These are phyloP conservation scores for Begonia peltatifolia DNA, from an alignment of 306 rosid species.

Conservation along the genomic window DNA sequence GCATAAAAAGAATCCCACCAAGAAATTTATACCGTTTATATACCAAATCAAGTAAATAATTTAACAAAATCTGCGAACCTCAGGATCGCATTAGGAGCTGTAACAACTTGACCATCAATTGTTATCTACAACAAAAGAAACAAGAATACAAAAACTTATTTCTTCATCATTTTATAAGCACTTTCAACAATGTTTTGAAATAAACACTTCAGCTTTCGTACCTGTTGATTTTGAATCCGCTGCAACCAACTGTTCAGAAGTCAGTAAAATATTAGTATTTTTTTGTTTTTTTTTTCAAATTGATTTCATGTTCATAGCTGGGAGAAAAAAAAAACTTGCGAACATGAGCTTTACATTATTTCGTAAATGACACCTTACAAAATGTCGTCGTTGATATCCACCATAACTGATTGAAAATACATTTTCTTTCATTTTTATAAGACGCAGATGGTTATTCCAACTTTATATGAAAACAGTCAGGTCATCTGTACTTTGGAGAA, in stretches of 20 bases:
- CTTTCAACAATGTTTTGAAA: neutral
- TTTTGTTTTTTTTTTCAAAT: neutral
- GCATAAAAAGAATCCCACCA: neutral
- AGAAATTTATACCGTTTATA: neutral
- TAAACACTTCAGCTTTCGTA: constrained; percentile 18
- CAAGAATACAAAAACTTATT: neutral
- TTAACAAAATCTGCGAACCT: constrained; percentile 25
- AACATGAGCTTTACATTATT: no score
- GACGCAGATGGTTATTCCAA: no score
- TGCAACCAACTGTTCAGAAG: constrained; percentile 72
- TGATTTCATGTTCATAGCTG: no score
- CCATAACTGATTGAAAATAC: no score
- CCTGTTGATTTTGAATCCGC: constrained; percentile 75
- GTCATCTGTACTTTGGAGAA: no score
- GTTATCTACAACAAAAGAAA: constrained; percentile 41
- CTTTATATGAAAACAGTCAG: no score
- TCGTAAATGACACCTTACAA: no score
- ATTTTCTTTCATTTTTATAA: no score
- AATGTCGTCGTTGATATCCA: no score
- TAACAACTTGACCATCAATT: constrained; percentile 42
- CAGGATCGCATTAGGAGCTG: constrained; percentile 45
- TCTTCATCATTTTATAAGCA: neutral
- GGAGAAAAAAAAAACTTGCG: no score
- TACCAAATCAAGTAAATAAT: constrained; percentile 1
- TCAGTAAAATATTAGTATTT: constrained; percentile 10